Conservation (phyloP, 1,284 basidiomycete species). For the Chiua sp. region DNA sequence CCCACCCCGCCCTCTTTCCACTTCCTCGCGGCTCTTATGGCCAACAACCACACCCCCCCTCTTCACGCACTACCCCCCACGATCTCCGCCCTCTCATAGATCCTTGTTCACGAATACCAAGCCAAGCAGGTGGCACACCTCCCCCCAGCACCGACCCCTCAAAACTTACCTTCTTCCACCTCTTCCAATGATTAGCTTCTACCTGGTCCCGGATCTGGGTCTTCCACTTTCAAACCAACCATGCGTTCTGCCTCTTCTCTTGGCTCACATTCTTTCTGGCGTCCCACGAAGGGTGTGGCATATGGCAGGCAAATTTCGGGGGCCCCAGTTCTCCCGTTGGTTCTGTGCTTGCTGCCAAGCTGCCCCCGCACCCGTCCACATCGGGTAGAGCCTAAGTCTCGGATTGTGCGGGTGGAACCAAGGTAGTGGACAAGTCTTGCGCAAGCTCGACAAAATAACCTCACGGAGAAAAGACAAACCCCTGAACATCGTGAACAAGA, state of each 20-base stretch:
- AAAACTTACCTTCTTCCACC: slow-evolving; percentile 51
- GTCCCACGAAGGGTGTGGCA: slow-evolving; percentile 34
- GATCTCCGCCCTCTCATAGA: slow-evolving; percentile 26
- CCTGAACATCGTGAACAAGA: slow-evolving; percentile 52
- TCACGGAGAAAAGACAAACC: slow-evolving; percentile 50
- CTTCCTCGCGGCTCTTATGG: slow-evolving; percentile 68
- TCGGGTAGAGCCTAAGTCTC: slow-evolving; percentile 54
- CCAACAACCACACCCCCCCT: slow-evolving; percentile 64
- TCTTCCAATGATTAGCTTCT: slow-evolving; percentile 54
- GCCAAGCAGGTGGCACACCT: slow-evolving; percentile 53
- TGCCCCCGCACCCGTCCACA: slow-evolving; percentile 45
- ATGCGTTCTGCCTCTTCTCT: slow-evolving; percentile 64
- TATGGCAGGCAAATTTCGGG: slow-evolving; percentile 53
- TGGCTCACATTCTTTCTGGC: slow-evolving; percentile 43
- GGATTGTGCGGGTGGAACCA: slow-evolving; percentile 78
- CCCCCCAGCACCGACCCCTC: slow-evolving; percentile 55
- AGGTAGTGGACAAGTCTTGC: slow-evolving; percentile 86
- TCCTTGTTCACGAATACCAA: slow-evolving; percentile 58
- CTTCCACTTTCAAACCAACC: slow-evolving; percentile 45
- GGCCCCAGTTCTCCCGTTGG: slow-evolving; percentile 42
- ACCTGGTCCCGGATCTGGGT: slow-evolving; percentile 61
- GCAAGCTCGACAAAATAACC: slow-evolving; percentile 83
- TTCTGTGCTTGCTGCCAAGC: slow-evolving; percentile 41
- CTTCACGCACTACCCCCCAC: slow-evolving; percentile 35
- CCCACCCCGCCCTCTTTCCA: slow-evolving; percentile 62